Base-by-base conservation (phyloP, 2,329 filamentous ascomycete genomes). In the Pyrenochaeta sp. region DNA sequence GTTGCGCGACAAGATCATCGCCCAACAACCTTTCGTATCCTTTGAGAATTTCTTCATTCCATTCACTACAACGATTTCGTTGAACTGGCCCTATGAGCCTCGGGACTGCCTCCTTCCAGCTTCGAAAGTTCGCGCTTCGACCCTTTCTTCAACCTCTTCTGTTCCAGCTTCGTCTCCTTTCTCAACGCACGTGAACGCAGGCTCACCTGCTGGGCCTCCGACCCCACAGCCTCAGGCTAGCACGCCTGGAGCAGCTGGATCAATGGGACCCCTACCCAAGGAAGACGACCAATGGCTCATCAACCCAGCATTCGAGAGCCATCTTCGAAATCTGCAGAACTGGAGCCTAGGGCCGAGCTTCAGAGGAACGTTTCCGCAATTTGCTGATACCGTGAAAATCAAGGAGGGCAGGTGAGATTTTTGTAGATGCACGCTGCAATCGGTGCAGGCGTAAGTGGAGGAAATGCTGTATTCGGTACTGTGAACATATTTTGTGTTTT, bases 31-130 rank as follows among this genome's bases (percentile, higher is more conserved):
- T 4, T 74, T 80, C 28, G 86, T 85, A 42, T 76, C 82, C 0
- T 93, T 95, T 60, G 87, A 92, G 44, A 82, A 88, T 56, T 95
- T 92, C 76, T 94, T 93, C 67, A 82, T 93, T 13, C 88, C 89
- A 0, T 96, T 86, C 68, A 94, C 89, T 1, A 83, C 80, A 1
- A 91, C 86, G 0, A 63, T 96, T 17, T 84, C 81, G 18, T 70
- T 96, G 11, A 94, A 92, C 56, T 96, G 91, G 91, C 88, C 88
- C 0, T 93, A 95, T 63, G 86, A 89, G 42, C 80, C 84, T 1
- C 83, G 82, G 0, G 86, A 91, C 56, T 83, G 85, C 23, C 75
- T 96, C 18, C 73, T 80, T 18, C 77, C 80, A 0, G 78, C 66
- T n/a, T 65, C 68, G 3, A 63, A 60, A 37, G 44, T 65, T 15